Base-by-base conservation (phyloP, 2,329 filamentous ascomycete species). In the Coccinonectria pachysandricola region DNA sequence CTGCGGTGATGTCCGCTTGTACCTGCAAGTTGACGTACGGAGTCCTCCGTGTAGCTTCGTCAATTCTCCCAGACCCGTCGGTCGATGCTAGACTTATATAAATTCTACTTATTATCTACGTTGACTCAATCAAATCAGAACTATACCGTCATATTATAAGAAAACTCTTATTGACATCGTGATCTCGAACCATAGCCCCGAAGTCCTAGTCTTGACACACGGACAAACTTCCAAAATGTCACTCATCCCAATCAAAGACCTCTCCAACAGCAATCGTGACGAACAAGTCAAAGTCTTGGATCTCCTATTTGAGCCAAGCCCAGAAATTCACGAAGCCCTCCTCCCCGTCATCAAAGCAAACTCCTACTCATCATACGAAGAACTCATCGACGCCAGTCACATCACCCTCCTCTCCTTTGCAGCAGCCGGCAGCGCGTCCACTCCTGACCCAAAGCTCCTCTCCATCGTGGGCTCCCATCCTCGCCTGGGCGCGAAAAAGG, bases 271-370 rank as follows among this genome's bases (percentile, higher is more conserved):
- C 24, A 49, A 74, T 11, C 64, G 71, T 15, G 45, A 62, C 15
- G 58, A 68, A 12, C 67, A 80, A 30, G 64, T 62, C 19, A 47
- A 55, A 4, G 60, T 76, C 25, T 70, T 94, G 24, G 82, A 92
- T 56, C 65, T 76, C 4, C 75, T 94, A 32, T 94, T 95, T 55
- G 87, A 95, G 52, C 82, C 83, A 10, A 86, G 79, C 28, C 61
- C 69, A 1, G 71, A 77, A 26, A 72, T 95, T 2, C 84, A 88
- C 53, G 63, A 68, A 8, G 65, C 91, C 9, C 71, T 81, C 10
- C 51, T 83, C 5, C 80, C 81, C 2, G 58, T 79, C 3, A 62
- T 92, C n/a, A 63, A 62, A 20, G 44, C 51, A 2, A 43, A 45
- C 7, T 52, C 60, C 2, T 87, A 84, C 52, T 43, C 59, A 2